phyloP scores from a whole-genome alignment of 2,329 filamentous ascomycete genomes.

The Sporothrix brasiliensis region DNA sequence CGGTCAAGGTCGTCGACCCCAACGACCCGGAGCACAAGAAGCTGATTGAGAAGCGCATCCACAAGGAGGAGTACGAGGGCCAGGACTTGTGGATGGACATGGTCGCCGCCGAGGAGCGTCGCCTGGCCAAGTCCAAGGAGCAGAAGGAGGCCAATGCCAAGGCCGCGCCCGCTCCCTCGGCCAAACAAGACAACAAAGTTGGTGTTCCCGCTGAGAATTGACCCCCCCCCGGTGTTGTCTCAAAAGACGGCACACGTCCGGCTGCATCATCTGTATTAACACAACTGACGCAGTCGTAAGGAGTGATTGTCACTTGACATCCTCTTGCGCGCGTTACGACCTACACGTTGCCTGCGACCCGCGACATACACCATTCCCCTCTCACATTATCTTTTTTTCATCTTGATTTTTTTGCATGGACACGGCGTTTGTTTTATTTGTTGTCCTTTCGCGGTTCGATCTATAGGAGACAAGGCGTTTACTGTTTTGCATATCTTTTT shows the following conservation, averaged over 20 bases:
- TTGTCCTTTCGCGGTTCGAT: conserved; percentile 11
- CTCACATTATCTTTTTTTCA: background rate
- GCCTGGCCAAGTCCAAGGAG: conserved; percentile 49
- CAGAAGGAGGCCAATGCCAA: conserved; percentile 36
- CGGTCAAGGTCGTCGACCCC: conserved; percentile 76
- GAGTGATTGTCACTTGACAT: background rate
- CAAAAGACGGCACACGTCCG: background rate
- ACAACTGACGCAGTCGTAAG: conserved; percentile 15
- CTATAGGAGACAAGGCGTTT: conserved; percentile 20
- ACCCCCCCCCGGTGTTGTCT: background rate
- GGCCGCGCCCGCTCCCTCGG: background rate
- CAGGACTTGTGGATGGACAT: conserved; percentile 96
- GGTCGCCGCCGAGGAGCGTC: conserved; percentile 76
- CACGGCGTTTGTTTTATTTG: conserved; percentile 27
- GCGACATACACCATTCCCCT: background rate
- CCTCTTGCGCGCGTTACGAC: too few relatives aligned
- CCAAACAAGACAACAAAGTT: conserved; percentile 33
- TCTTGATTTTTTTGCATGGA: conserved; percentile 16
- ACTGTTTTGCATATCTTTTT: background rate
- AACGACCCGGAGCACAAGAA: conserved; percentile 81
- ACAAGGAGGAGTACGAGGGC: conserved; percentile 83
- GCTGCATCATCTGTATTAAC: conserved; percentile 1
- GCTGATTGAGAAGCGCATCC: conserved; percentile 81
- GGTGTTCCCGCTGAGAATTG: conserved; percentile 32
- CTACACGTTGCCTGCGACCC: background rate